A percentile compares a stretch with the other conserved stretches of the same genome.
These are phyloP conservation scores for Citrus glauca DNA, from an alignment of 345 rosid genomes.

Conservation along the genomic window DNA sequence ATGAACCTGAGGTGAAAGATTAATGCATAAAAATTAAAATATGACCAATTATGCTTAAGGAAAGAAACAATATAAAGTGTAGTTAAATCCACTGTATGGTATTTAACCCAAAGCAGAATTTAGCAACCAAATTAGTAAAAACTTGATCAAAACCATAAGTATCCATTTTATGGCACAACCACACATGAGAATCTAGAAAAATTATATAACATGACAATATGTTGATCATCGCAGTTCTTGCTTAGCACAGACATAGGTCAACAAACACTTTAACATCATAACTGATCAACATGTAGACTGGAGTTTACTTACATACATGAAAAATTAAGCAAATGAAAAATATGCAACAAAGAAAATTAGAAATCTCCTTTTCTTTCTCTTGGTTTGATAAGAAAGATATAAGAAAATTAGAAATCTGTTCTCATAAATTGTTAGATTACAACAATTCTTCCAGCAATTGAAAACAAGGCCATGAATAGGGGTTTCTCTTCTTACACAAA, in stretches of 20 bases:
- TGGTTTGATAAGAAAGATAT: too few species aligned
- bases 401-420: not conserved
- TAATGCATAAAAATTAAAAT: not conserved
- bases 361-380: not conserved
- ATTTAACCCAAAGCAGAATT: not conserved
- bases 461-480: not conserved
- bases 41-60: not conserved
- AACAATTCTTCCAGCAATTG: not conserved
- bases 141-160: not conserved
- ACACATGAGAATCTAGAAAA: not conserved
- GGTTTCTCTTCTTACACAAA: not conserved
- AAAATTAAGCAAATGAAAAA: not conserved
- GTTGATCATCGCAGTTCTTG: not conserved
- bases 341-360: not conserved
- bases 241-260: not conserved
- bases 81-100: not conserved
- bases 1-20: constrained; percentile 58
- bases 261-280: not conserved
- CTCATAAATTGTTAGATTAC: not conserved
- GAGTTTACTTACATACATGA: not conserved
- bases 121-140: not conserved
- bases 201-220: not conserved
- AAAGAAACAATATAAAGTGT: not conserved
- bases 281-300: not conserved
- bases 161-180: not conserved